Conservation (phyloP, 352 stramenopile genomes). For the Globisporangium alternatum region DNA sequence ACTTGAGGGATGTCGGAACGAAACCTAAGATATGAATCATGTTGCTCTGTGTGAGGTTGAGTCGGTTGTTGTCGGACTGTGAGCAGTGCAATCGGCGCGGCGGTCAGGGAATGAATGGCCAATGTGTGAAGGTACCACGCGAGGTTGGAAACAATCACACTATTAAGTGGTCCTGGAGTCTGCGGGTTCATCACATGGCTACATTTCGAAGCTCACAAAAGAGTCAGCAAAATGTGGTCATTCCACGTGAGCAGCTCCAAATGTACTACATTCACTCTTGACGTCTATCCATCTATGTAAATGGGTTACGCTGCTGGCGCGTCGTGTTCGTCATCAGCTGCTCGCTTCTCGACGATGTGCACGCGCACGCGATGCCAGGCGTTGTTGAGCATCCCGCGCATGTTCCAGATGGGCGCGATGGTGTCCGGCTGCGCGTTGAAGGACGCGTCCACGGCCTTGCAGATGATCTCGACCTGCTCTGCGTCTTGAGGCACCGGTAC, state of each 20-base stretch:
- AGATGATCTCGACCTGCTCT: conserved; percentile 85
- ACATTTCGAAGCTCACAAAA: background rate
- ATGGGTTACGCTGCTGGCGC: background rate
- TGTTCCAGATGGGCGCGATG: conserved; percentile 96
- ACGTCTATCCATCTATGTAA: background rate
- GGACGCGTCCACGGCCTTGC: conserved; percentile 92
- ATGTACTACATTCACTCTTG: background rate
- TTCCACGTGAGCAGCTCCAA: background rate
- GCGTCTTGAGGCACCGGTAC: conserved; percentile 79
- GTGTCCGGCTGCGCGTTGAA: conserved; percentile 97
- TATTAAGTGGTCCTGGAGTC: background rate
- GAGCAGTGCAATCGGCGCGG: too few species aligned
- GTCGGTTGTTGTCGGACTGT: too few species aligned
- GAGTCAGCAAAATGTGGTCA: background rate
- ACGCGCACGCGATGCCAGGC: conserved; percentile 91
- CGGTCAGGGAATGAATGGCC: too few species aligned
- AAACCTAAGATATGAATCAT: background rate
- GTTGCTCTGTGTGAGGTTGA: background rate
- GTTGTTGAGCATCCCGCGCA: conserved; percentile 97
- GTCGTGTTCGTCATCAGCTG: conserved; percentile 26
- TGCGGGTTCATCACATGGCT: background rate
- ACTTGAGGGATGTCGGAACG: background rate
- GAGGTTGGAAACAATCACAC: too few species aligned
- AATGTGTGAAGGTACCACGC: too few species aligned
- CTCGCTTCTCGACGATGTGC: conserved; percentile 40